A percentile compares a stretch with the other conserved stretches of the same genome.
Evolutionary conservation across 306 rosid genomes (phyloP).

Genomic region (Malus orientalis): DNA sequence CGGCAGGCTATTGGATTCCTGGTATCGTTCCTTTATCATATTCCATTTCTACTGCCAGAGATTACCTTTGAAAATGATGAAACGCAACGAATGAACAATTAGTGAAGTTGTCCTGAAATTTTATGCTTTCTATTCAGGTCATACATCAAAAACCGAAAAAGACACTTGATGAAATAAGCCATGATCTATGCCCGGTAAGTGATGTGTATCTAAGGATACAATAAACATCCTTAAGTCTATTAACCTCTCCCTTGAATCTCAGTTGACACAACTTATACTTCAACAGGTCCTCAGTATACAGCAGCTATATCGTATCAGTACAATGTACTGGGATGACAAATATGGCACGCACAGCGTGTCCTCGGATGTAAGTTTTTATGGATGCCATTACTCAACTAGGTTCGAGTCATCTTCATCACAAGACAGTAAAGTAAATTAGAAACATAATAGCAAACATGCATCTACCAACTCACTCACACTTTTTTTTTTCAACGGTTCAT

Average conservation of each 20-base stretch:
- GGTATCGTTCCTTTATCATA: constrained; percentile 21
- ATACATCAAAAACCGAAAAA: constrained; percentile 98
- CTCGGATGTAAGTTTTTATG: constrained; percentile 65
- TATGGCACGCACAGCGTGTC: constrained; percentile 99
- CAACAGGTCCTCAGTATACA: constrained; percentile 96
- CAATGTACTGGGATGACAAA: constrained; percentile 99
- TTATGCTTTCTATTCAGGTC: constrained; percentile 50
- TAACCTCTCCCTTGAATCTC: not conserved
- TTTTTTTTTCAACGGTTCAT: not conserved
- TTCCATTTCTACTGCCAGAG: not conserved
- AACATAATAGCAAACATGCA: not conserved
- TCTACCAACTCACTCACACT: not conserved
- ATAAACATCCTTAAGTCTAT: not conserved
- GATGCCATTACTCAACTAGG: constrained; percentile 30
- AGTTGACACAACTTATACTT: constrained; percentile 30
- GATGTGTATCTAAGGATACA: constrained; percentile 34
- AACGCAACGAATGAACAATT: constrained; percentile 3
- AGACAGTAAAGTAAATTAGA: not conserved
- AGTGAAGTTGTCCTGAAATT: not conserved
- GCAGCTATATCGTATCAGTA: constrained; percentile 94
- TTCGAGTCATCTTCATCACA: constrained; percentile 21
- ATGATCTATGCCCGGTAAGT: constrained; percentile 96
- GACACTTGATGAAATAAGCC: constrained; percentile 83
- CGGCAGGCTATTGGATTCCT: constrained; percentile 99
- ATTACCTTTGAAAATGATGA: not conserved